Evolutionary conservation across 2,329 filamentous ascomycete genomes (phyloP).

Genomic region (Alternaria postmessia): DNA sequence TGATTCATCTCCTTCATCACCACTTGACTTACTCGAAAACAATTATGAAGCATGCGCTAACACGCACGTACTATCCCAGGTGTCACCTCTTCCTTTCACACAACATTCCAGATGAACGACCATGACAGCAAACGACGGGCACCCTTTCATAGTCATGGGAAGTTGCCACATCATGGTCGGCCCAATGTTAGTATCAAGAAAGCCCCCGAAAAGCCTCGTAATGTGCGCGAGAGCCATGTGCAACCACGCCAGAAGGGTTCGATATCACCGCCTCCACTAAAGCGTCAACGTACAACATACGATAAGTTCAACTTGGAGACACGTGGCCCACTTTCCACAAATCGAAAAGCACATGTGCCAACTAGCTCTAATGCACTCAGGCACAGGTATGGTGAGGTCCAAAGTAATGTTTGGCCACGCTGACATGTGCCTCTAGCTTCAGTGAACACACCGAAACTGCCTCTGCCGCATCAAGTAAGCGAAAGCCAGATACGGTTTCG

Average conservation of each 20-base stretch:
- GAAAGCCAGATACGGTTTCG: neutral
- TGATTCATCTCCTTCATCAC: conserved; percentile 13
- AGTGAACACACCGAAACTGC: neutral
- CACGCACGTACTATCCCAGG: conserved; percentile 3
- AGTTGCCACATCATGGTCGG: neutral
- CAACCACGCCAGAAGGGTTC: conserved; percentile 2
- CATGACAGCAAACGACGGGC: neutral
- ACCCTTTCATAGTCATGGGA: neutral
- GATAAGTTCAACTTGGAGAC: neutral
- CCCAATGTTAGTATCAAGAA: neutral
- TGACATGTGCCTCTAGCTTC: neutral
- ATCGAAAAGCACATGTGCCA: neutral
- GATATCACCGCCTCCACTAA: conserved; percentile 39
- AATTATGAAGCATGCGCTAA: neutral
- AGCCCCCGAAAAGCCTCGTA: neutral
- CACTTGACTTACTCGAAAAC: neutral
- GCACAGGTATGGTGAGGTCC: conserved; percentile 13
- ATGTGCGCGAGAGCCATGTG: neutral
- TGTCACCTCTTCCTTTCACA: neutral
- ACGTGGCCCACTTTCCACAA: neutral
- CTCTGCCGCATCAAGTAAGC: neutral
- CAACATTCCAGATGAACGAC: conserved; percentile 7
- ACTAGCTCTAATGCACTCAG: neutral
- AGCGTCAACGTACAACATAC: conserved; percentile 24
- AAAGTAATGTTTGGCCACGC: neutral